phyloP scores from a whole-genome alignment of 2,329 filamentous ascomycete genomes.

The Sporothrix sp. region DNA sequence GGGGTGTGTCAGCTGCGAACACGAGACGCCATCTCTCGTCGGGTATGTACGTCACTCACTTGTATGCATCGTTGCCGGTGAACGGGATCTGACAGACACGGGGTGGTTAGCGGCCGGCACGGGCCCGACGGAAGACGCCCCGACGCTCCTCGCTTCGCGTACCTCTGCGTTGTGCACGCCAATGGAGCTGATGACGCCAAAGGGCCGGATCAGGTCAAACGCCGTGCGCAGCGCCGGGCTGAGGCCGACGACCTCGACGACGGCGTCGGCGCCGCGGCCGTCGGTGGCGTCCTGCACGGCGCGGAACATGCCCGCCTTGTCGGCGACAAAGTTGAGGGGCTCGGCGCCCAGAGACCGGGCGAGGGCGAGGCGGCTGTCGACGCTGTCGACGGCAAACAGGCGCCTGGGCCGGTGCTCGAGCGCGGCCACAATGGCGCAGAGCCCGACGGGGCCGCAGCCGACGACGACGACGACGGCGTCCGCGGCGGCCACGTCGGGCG shows the following conservation, averaged over 20 bases:
- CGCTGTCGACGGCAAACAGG: slow-evolving; percentile 69
- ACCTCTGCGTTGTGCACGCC: slow-evolving; percentile 68
- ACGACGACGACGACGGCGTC: slow-evolving; percentile 68
- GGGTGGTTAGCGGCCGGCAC: background rate
- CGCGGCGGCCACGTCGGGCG: slow-evolving; percentile 40
- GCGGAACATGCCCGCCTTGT: slow-evolving; percentile 53
- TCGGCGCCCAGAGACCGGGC: slow-evolving; percentile 69
- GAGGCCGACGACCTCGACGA: slow-evolving; percentile 69
- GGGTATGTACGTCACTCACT: too few relatives aligned
- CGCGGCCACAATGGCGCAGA: slow-evolving; percentile 73
- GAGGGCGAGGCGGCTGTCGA: slow-evolving; percentile 63
- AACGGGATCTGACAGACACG: slow-evolving; percentile 48
- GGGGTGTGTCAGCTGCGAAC: background rate
- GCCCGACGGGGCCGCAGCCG: slow-evolving; percentile 76
- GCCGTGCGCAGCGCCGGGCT: slow-evolving; percentile 59
- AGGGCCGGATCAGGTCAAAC: slow-evolving; percentile 62
- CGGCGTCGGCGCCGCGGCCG: slow-evolving; percentile 74
- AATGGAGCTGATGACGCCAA: slow-evolving; percentile 64
- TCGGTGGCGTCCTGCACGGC: slow-evolving; percentile 31
- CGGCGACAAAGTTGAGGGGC: slow-evolving; percentile 67
- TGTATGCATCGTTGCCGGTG: slow-evolving; percentile 53
- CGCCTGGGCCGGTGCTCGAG: slow-evolving; percentile 66
- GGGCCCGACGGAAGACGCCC: background rate
- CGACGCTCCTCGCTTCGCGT: background rate
- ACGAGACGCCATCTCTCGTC: too few relatives aligned